Percentiles rank a stretch among this genome's conserved stretches.
Conservation (phyloP, 768 basidiomycete species). For the Tephrocybe sp. region DNA sequence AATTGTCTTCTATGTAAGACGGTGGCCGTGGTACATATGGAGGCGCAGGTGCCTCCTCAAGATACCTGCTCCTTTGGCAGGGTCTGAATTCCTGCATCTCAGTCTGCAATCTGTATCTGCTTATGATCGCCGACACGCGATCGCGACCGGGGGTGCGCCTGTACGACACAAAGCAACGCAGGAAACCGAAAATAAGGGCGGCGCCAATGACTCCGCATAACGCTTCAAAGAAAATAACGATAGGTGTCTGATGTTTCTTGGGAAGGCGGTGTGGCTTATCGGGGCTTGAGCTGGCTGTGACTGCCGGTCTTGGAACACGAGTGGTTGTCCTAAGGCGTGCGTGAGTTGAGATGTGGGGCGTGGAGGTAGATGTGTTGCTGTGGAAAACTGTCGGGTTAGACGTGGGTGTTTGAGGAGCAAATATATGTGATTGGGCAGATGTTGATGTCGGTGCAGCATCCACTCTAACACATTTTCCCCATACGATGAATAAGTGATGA, state of each 20-base stretch:
- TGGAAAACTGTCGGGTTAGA: conserved; percentile 4
- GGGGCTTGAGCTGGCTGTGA: conserved; percentile 7
- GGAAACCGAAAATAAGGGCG: conserved; percentile 31
- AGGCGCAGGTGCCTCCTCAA: conserved; percentile 45
- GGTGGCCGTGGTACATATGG: conserved; percentile 54
- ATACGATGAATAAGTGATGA: neutral
- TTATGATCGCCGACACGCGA: conserved; percentile 39
- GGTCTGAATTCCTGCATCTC: conserved; percentile 51
- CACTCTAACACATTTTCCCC: conserved; percentile 6
- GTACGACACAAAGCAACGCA: conserved; percentile 45
- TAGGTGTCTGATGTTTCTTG: conserved; percentile 26
- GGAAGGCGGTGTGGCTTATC: conserved; percentile 11
- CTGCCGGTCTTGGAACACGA: conserved; percentile 10
- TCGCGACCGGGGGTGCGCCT: conserved; percentile 44
- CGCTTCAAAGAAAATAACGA: conserved; percentile 44
- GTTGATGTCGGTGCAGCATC: conserved; percentile 16
- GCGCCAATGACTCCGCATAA: conserved; percentile 41
- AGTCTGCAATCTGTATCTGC: conserved; percentile 45
- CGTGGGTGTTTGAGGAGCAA: conserved; percentile 8
- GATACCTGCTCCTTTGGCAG: conserved; percentile 20
- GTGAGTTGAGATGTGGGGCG: neutral
- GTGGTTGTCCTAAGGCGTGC: conserved; percentile 2
- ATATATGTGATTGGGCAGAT: conserved; percentile 1
- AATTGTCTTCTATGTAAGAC: conserved; percentile 32
- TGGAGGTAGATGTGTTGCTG: neutral